Evolutionary conservation across 176 grass and related monocot species (phyloP), one percentile per base, ranked within the genome.

Genomic region (Saccharum spontaneum): DNA sequence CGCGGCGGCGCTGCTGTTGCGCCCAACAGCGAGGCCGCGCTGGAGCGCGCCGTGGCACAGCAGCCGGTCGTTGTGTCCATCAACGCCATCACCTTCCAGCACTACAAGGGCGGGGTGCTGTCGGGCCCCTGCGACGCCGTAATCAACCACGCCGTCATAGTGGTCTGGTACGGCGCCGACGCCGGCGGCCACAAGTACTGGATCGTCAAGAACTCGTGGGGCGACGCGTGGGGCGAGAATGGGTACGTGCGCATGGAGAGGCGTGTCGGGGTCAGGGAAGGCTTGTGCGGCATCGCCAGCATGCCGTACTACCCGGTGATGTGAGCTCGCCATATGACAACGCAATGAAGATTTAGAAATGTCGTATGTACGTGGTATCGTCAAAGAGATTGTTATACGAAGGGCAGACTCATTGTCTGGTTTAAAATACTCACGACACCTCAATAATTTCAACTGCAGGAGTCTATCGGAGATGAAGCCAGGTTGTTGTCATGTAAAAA

Each of bases 121-220:
- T 54, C 57, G 4, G 76, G 61, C 6, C 60, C 81, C 6, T 88
- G 76, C 28, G 38, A 16, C 37, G 66, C 50, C 6, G 50, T 17
- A 20, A 54, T 54, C 50, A 54, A 54, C 50, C 50, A 54, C 17
- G 50, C 50, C 16, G 50, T 54, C 50, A 7, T 76, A 1, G 13
- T 78, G 10, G 54, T 91, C 18, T 82, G 86, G 8, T 91, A 82
- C 38, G 66, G 20, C 12, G 26, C 66, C 67, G 71, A 34, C 20
- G 50, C 49, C 49, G 15, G 8, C 5, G 14, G 15, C 1, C 39
- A 5, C 8, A 36, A 5, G 84, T 73, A 79, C 30, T 79, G 84
- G 84, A 79, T 79, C 20, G 38, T 78, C 45, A 76, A 69, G 62
- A 87, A 87, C 86, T 76, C 37, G 13, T 87, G 85, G 85, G 67